phyloP scores from a whole-genome alignment of 169 alveolate genomes.

The Hepatocystis sp. region DNA sequence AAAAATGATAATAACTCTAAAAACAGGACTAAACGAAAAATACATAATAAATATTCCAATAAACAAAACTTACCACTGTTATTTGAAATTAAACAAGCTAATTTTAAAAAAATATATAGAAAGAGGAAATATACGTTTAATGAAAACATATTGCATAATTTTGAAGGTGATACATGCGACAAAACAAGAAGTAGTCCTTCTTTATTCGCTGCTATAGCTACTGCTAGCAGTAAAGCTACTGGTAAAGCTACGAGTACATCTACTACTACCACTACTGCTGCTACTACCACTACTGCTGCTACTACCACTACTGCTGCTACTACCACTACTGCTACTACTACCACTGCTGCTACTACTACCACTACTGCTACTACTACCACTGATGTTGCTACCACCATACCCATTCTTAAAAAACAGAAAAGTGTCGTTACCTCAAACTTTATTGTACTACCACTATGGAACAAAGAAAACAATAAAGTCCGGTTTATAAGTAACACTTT shows the following conservation, averaged over 20 bases:
- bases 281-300: too few species aligned
- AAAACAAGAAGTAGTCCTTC: background rate
- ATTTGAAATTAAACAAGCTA: constrained; percentile 12
- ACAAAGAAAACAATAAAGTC: background rate
- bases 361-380: too few species aligned
- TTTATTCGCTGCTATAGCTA: too few species aligned
- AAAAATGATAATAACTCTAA: too few species aligned
- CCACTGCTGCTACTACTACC: too few species aligned
- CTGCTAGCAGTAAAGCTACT: too few species aligned
- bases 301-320: too few species aligned
- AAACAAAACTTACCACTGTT: background rate
- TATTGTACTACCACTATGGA: constrained; percentile 9
- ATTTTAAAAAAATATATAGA: constrained; percentile 24
- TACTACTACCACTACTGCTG: too few species aligned
- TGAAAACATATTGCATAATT: background rate
- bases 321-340: too few species aligned
- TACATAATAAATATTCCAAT: background rate
- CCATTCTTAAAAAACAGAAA: too few species aligned
- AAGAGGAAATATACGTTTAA: constrained; percentile 4
- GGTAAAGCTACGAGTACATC: too few species aligned
- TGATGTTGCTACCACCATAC: too few species aligned
- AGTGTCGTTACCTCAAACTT: background rate
- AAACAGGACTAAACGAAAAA: constrained; percentile 6
- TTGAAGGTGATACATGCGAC: background rate
- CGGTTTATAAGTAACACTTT: background rate